These are phyloP conservation scores for Zarea fungicola DNA, from an alignment of 2,329 filamentous ascomycete species.

Conservation along the genomic window DNA sequence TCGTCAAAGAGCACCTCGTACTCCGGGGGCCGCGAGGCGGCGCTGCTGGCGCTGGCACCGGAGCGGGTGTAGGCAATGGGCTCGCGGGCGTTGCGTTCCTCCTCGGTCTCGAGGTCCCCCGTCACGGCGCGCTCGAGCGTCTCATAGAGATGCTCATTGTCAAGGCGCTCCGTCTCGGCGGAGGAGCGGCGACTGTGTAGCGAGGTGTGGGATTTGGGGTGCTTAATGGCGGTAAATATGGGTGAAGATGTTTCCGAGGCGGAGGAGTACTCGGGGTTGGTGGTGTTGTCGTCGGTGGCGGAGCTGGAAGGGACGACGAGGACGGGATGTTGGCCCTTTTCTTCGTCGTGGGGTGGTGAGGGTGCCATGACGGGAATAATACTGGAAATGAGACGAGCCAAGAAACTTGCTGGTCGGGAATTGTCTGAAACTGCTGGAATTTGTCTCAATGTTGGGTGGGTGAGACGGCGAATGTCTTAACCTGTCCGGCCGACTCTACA, in stretches of 20 bases:
- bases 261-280: background rate
- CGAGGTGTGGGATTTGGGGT: background rate
- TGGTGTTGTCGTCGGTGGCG: background rate
- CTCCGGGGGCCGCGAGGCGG: constrained; percentile 44
- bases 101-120: constrained; percentile 30
- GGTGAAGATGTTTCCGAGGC: background rate
- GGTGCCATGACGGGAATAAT: background rate
- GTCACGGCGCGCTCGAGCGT: constrained; percentile 31
- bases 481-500: background rate
- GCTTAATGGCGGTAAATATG: constrained; percentile 2
- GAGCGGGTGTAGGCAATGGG: constrained; percentile 41
- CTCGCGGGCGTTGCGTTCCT: constrained; percentile 36
- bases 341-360: background rate
- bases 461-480: background rate
- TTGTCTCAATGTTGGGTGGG: background rate
- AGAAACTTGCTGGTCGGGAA: background rate
- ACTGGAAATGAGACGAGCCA: background rate
- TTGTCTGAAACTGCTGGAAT: background rate
- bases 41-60: constrained; percentile 33
- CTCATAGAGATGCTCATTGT: constrained; percentile 22
- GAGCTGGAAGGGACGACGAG: background rate
- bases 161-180: constrained; percentile 12
- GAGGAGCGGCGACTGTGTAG: constrained; percentile 8
- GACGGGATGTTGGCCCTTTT: too few species aligned
- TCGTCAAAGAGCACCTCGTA: constrained; percentile 71